These are phyloP conservation scores for Pulveroboletus sp. DNA, from an alignment of 768 basidiomycete species.

Conservation along the genomic window DNA sequence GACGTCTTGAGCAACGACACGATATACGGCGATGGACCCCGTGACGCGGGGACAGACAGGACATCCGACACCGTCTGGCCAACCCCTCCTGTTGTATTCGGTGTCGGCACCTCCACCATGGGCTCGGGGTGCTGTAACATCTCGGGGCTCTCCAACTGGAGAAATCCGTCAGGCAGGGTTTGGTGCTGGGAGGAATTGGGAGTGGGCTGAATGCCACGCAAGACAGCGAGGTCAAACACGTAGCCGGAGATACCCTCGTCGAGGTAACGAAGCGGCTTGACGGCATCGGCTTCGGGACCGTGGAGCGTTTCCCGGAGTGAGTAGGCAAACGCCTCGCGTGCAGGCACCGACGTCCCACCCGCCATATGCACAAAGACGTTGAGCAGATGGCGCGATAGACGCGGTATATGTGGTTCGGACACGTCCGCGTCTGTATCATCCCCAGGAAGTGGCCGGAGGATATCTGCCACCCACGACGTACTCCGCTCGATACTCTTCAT, in stretches of 20 bases:
- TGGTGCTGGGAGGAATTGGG: slow-evolving; percentile 18
- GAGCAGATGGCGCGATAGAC: slow-evolving; percentile 22
- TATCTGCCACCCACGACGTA: slow-evolving; percentile 55
- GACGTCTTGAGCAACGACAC: slow-evolving; percentile 56
- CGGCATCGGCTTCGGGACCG: slow-evolving; percentile 50
- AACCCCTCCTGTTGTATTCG: background rate
- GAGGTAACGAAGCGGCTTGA: slow-evolving; percentile 52
- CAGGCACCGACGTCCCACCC: slow-evolving; percentile 53
- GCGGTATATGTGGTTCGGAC: background rate
- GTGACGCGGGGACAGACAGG: background rate
- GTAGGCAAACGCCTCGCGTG: slow-evolving; percentile 63
- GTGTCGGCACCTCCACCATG: slow-evolving; percentile 9
- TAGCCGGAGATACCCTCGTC: slow-evolving; percentile 75
- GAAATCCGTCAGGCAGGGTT: slow-evolving; percentile 7
- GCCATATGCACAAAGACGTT: slow-evolving; percentile 69
- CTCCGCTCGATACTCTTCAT: slow-evolving; percentile 76
- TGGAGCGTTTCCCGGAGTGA: slow-evolving; percentile 55
- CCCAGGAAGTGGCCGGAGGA: slow-evolving; percentile 39
- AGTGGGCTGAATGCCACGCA: slow-evolving; percentile 28
- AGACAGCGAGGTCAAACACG: slow-evolving; percentile 61
- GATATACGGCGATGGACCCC: slow-evolving; percentile 14
- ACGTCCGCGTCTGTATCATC: background rate
- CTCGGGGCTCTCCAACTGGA: slow-evolving; percentile 10
- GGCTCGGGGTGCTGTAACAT: slow-evolving; percentile 15
- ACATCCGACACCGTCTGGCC: slow-evolving; percentile 1